Percentiles rank a stretch among this genome's conserved stretches.
Evolutionary conservation across 140 eudicot species (phyloP).

Genomic region (Cichorium intybus): DNA sequence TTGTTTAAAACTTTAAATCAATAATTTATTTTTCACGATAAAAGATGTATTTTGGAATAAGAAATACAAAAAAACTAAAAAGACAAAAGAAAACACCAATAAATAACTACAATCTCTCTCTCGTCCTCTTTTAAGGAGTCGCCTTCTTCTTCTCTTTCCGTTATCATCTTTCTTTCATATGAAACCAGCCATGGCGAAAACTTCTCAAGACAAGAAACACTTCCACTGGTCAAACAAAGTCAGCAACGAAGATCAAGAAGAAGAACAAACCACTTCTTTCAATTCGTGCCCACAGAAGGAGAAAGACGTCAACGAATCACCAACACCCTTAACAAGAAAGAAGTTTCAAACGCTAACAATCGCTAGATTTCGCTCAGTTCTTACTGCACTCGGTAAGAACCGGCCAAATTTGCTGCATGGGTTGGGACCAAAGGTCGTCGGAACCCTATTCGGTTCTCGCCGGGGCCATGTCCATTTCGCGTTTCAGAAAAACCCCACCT

Average conservation of each 20-base stretch:
- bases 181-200: conserved; percentile 57
- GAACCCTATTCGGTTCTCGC: conserved; percentile 74
- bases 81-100: conserved; percentile 4
- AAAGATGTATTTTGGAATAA: conserved; percentile 12
- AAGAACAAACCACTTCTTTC: conserved; percentile 21
- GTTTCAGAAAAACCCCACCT: conserved; percentile 50
- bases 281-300: conserved; percentile 17
- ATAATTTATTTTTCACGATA: conserved; percentile 6
- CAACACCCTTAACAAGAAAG: conserved; percentile 41
- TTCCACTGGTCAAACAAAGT: conserved; percentile 70
- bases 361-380: conserved; percentile 52
- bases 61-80: conserved; percentile 14
- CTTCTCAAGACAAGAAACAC: conserved; percentile 59
- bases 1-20: neutral
- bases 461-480: conserved; percentile 81
- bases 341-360: conserved; percentile 62
- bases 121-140: conserved; percentile 37
- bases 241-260: conserved; percentile 55
- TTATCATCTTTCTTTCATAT: conserved; percentile 33
- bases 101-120: conserved; percentile 18
- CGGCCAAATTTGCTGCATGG: conserved; percentile 34
- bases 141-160: conserved; percentile 25
- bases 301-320: conserved; percentile 25
- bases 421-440: conserved; percentile 55
- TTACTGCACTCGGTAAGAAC: conserved; percentile 39